Conservation (phyloP, 2,329 filamentous ascomycete species). For the Aspergillus ochraceus region DNA sequence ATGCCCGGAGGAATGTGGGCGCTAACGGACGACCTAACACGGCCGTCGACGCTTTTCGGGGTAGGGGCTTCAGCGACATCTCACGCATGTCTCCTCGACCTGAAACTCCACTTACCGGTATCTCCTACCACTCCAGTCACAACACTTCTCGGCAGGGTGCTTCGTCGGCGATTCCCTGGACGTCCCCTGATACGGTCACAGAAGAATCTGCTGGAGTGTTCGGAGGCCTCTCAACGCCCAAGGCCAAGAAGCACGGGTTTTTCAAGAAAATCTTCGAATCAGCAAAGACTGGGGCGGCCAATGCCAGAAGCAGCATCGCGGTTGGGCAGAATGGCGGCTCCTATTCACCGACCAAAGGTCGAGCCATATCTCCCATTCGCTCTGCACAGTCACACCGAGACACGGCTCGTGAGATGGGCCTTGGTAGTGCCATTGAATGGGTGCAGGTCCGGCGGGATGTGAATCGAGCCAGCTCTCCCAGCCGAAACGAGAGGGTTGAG, state of each 20-base stretch:
- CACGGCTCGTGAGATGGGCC: slow-evolving; percentile 68
- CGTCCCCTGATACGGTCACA: slow-evolving; percentile 41
- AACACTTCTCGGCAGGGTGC: slow-evolving; percentile 57
- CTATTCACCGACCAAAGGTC: slow-evolving; percentile 50
- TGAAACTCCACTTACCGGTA: slow-evolving; percentile 64
- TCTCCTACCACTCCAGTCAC: slow-evolving; percentile 92
- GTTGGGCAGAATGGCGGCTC: slow-evolving; percentile 54
- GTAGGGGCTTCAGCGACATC: slow-evolving; percentile 40
- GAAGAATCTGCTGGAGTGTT: slow-evolving; percentile 69
- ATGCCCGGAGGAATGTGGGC: slow-evolving; percentile 69
- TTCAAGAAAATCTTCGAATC: slow-evolving; percentile 95
- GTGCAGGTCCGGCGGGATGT: slow-evolving; percentile 96
- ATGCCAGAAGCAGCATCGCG: slow-evolving; percentile 80
- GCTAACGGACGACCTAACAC: slow-evolving; percentile 46
- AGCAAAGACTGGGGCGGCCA: slow-evolving; percentile 90
- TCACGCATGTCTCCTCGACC: slow-evolving; percentile 40
- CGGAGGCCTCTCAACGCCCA: slow-evolving; percentile 74
- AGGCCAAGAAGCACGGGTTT: slow-evolving; percentile 81
- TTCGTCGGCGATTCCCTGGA: slow-evolving; percentile 66
- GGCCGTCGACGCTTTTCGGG: slow-evolving; percentile 40
- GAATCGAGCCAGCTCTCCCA: slow-evolving; percentile 90
- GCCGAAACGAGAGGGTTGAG: slow-evolving; percentile 81
- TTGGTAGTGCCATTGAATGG: slow-evolving; percentile 71
- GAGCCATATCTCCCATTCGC: slow-evolving; percentile 46
- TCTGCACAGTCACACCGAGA: slow-evolving; percentile 43